Evolutionary conservation across 345 rosid genomes (phyloP).

Genomic region (Eucalyptus urophylla): DNA sequence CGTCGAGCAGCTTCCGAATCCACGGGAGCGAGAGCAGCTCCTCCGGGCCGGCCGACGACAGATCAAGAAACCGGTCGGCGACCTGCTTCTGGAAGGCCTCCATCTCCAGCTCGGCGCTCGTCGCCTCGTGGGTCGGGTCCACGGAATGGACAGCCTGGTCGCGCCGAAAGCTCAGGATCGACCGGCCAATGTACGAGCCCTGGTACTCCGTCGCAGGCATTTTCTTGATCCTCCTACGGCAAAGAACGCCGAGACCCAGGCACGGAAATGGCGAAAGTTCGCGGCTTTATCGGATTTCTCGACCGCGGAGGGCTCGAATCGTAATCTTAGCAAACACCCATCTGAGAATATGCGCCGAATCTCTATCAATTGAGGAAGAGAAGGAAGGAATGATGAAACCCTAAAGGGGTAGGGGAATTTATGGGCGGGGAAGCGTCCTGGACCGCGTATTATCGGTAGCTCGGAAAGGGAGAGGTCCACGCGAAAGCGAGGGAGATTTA

Average conservation of each 20-base stretch:
- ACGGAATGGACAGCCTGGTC: constrained; percentile 29
- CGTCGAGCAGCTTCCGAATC: constrained; percentile 45
- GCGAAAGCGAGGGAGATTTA: background rate
- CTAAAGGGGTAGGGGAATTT: background rate
- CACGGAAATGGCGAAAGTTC: background rate
- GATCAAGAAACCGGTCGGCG: constrained; percentile 35
- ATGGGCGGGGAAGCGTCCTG: background rate
- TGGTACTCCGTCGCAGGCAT: constrained; percentile 5
- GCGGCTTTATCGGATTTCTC: background rate
- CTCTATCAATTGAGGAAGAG: background rate
- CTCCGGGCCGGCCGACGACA: constrained; percentile 18
- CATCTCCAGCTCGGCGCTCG: constrained; percentile 30
- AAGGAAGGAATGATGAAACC: background rate
- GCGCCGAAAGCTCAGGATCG: constrained; percentile 22
- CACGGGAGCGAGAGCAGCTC: constrained; percentile 49
- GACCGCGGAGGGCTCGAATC: background rate
- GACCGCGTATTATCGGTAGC: background rate
- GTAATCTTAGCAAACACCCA: background rate
- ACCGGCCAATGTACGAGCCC: constrained; percentile 17
- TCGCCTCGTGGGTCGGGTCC: constrained; percentile 11
- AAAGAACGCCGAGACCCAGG: background rate
- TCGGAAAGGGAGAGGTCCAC: background rate
- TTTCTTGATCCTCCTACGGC: background rate
- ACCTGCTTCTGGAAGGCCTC: constrained; percentile 59
- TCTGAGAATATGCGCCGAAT: background rate